Evolutionary conservation across 768 basidiomycete genomes (phyloP).

Genomic region (Brasilioporus rufonigricans): DNA sequence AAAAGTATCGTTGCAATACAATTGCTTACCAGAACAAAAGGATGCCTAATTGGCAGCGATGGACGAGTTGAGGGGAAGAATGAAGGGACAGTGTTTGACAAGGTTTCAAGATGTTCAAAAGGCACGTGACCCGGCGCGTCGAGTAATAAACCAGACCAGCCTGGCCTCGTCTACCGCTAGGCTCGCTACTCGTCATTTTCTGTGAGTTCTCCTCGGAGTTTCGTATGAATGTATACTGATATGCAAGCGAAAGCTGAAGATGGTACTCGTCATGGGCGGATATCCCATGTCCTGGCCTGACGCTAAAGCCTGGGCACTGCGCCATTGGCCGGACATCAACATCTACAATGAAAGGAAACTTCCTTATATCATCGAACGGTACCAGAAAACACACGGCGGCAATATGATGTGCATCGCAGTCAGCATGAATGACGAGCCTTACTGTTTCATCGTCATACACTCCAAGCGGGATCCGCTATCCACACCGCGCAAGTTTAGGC

Average conservation of each 20-base stretch:
- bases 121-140: no score
- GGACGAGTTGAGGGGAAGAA: no score
- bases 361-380: background rate
- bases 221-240: no score
- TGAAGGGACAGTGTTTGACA: no score
- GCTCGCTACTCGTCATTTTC: no score
- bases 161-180: no score
- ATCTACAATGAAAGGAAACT: slow-evolving; percentile 1
- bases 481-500: background rate
- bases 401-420: background rate
- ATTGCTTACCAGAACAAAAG: no score
- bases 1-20: no score
- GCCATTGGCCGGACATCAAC: slow-evolving; percentile 9
- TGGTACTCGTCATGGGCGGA: background rate
- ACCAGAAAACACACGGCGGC: background rate
- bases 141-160: no score
- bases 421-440: background rate
- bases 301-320: slow-evolving; percentile 1
- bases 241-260: background rate
- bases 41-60: no score
- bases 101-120: no score
- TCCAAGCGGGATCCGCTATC: background rate
- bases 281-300: background rate
- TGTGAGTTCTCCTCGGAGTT: no score
- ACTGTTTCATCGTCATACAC: background rate